These are phyloP conservation scores for Chytriomyces confervae DNA, from an alignment of 192 early-diverging fungal genomes.

Conservation along the genomic window DNA sequence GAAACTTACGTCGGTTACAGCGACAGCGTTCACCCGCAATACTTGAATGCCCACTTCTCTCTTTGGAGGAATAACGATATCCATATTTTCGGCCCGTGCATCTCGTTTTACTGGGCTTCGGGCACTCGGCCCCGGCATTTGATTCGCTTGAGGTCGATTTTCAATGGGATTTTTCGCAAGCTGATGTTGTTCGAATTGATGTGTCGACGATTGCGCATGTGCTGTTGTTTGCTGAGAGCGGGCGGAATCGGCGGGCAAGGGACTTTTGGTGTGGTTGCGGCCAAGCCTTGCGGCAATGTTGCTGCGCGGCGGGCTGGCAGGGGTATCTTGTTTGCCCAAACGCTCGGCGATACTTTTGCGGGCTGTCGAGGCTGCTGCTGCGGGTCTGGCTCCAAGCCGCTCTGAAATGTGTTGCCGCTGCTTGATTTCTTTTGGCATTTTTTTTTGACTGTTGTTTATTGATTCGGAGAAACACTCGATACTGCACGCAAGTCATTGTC, in stretches of 20 bases:
- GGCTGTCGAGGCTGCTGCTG: background rate
- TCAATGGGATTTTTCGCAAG: background rate
- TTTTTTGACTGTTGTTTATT: background rate
- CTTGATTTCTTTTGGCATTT: constrained; percentile 2
- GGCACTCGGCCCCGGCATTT: background rate
- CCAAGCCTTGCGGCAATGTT: constrained; percentile 6
- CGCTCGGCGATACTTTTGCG: background rate
- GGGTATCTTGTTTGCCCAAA: background rate
- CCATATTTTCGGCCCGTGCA: background rate
- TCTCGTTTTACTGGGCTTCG: background rate
- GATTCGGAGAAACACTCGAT: background rate
- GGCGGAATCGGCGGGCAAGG: background rate
- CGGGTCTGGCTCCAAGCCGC: background rate
- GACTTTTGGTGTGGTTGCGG: background rate
- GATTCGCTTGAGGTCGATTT: background rate
- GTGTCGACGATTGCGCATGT: background rate
- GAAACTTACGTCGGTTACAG: no score
- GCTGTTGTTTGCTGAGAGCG: background rate
- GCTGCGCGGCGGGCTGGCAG: background rate
- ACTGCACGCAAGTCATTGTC: background rate
- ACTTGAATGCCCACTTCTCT: no score
- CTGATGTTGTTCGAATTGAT: background rate
- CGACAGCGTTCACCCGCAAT: no score
- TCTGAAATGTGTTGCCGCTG: background rate
- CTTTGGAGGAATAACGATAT: no score